phyloP scores from a whole-genome alignment of 2,329 filamentous ascomycete species.

The Aspergillus melleus region DNA sequence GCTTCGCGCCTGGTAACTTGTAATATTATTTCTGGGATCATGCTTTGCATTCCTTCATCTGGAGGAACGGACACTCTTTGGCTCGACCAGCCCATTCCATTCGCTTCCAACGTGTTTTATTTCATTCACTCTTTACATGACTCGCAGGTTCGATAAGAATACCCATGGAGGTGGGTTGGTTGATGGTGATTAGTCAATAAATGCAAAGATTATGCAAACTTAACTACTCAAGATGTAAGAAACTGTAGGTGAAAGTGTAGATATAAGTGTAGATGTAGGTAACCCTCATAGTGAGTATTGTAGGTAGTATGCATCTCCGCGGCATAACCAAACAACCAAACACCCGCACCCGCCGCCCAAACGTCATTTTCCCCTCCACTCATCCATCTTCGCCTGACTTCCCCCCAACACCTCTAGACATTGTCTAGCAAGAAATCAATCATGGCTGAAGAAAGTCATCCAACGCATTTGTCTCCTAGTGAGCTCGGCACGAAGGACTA shows the following conservation, averaged over 20 bases:
- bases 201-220: neutral
- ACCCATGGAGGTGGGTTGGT: constrained; percentile 12
- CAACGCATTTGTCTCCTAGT: constrained; percentile 73
- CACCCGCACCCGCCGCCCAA: no score
- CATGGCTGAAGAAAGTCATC: constrained; percentile 42
- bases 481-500: constrained; percentile 87
- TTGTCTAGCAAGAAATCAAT: neutral
- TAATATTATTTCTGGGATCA: constrained; percentile 33
- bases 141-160: constrained; percentile 16
- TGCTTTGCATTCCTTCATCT: neutral
- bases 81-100: constrained; percentile 3
- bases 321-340: no score
- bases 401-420: neutral
- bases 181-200: neutral
- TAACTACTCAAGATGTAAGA: no score
- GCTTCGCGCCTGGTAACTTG: constrained; percentile 29
- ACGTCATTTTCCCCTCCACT: no score
- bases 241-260: no score
- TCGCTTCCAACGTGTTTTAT: constrained; percentile 16
- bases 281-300: no score
- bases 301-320: no score
- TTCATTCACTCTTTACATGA: constrained; percentile 13
- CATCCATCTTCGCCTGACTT: neutral
- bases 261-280: no score
- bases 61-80: neutral